phyloP scores from a whole-genome alignment of 495 filamentous ascomycete species.

The Penicillium verhagenii region DNA sequence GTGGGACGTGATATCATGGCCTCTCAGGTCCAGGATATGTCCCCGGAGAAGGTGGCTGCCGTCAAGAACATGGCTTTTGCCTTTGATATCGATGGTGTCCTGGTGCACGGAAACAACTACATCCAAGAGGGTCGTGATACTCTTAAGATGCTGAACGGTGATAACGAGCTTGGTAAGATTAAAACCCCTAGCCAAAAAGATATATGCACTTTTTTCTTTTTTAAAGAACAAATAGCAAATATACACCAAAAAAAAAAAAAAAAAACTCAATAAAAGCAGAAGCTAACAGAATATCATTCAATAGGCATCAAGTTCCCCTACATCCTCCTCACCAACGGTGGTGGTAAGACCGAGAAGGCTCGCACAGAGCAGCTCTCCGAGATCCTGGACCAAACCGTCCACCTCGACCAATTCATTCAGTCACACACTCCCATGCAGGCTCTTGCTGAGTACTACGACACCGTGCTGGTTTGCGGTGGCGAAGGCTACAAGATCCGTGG shows the following conservation, averaged over 20 bases:
- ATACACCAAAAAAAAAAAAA: not conserved
- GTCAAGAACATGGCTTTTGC: slow-evolving; percentile 78
- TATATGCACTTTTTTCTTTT: not conserved
- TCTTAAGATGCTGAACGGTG: slow-evolving; percentile 79
- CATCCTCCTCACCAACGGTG: slow-evolving; percentile 92
- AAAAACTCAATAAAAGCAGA: not conserved
- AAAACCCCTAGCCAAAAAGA: not conserved
- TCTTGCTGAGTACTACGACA: slow-evolving; percentile 76
- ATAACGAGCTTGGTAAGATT: slow-evolving; percentile 67
- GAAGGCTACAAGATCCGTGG: slow-evolving; percentile 85
- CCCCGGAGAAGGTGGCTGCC: slow-evolving; percentile 61
- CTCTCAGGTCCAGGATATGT: slow-evolving; percentile 68
- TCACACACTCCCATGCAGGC: slow-evolving; percentile 93
- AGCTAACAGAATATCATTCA: not conserved
- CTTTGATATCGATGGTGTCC: slow-evolving; percentile 90
- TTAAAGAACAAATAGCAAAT: too few relatives aligned
- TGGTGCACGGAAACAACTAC: slow-evolving; percentile 73
- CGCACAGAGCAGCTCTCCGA: slow-evolving; percentile 74
- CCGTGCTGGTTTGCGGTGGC: slow-evolving; percentile 84
- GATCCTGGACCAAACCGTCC: slow-evolving; percentile 69
- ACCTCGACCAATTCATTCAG: slow-evolving; percentile 87
- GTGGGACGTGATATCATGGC: slow-evolving; percentile 66
- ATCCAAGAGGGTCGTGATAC: slow-evolving; percentile 81
- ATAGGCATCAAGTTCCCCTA: slow-evolving; percentile 75
- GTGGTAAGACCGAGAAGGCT: slow-evolving; percentile 84